These are phyloP conservation scores for Chalciporus chontae DNA, from an alignment of 768 basidiomycete species.

Conservation along the genomic window DNA sequence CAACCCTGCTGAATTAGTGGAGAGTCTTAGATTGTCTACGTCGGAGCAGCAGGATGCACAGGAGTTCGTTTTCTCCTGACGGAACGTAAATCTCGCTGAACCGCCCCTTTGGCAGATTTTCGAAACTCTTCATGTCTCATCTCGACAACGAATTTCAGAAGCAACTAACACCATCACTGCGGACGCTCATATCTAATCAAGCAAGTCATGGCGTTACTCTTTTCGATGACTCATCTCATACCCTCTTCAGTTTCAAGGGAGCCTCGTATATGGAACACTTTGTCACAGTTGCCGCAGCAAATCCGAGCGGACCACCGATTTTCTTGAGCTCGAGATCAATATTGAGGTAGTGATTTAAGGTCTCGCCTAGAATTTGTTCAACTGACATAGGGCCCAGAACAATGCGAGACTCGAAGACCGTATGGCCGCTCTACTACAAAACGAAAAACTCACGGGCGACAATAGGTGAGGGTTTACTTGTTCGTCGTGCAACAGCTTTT, in stretches of 20 bases:
- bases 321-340: conserved; percentile 86
- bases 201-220: conserved; percentile 34
- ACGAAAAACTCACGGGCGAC: conserved; percentile 75
- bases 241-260: conserved; percentile 75
- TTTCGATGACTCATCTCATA: conserved; percentile 4
- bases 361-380: neutral
- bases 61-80: conserved; percentile 55
- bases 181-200: conserved; percentile 70
- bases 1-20: conserved; percentile 82
- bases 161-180: conserved; percentile 60
- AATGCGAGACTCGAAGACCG: conserved; percentile 73
- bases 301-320: conserved; percentile 69
- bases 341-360: conserved; percentile 50
- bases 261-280: conserved; percentile 72
- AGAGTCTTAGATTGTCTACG: conserved; percentile 76
- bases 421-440: conserved; percentile 57
- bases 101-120: conserved; percentile 56
- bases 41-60: conserved; percentile 96
- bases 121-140: conserved; percentile 90
- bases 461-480: conserved; percentile 57
- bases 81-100: conserved; percentile 3
- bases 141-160: conserved; percentile 85
- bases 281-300: conserved; percentile 67
- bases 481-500: neutral
- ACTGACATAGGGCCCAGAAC: conserved; percentile 40